phyloP scores from a whole-genome alignment of 2,329 filamentous ascomycete genomes.

The Microthyrium microscopicum region DNA sequence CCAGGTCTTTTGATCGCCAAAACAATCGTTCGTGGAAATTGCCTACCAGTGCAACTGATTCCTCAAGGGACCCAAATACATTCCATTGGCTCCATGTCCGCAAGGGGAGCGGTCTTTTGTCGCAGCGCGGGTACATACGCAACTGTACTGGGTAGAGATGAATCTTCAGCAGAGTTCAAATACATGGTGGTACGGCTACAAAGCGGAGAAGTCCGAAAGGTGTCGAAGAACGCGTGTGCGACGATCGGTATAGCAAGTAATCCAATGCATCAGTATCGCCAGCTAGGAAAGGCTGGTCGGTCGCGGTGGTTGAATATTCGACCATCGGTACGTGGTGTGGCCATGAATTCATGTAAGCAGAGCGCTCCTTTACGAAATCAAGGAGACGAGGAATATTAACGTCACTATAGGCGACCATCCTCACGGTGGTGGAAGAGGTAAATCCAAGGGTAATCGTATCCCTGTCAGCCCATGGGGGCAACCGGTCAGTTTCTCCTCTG shows the following conservation, averaged over 20 bases:
- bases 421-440: conserved; percentile 96
- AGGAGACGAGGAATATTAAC: conserved; percentile 9
- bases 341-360: conserved; percentile 81
- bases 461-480: conserved; percentile 94
- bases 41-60: conserved; percentile 86
- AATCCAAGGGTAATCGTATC: conserved; percentile 94
- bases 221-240: conserved; percentile 82
- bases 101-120: conserved; percentile 73
- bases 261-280: conserved; percentile 72
- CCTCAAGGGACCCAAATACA: conserved; percentile 86
- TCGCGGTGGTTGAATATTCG: conserved; percentile 87
- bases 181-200: conserved; percentile 76
- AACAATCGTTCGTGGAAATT: conserved; percentile 89
- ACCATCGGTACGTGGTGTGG: conserved; percentile 88
- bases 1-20: conserved; percentile 90
- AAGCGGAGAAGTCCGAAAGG: conserved; percentile 80
- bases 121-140: conserved; percentile 88
- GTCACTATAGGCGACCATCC: conserved; percentile 61
- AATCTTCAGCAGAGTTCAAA: conserved; percentile 47
- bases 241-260: conserved; percentile 94
- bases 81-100: conserved; percentile 62
- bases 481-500: conserved; percentile 49
- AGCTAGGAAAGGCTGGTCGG: conserved; percentile 88
- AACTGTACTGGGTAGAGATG: conserved; percentile 76
- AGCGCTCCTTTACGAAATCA: not conserved